Conservation (phyloP, 2,329 filamentous ascomycete genomes). For the Lecanicillium sp. region DNA sequence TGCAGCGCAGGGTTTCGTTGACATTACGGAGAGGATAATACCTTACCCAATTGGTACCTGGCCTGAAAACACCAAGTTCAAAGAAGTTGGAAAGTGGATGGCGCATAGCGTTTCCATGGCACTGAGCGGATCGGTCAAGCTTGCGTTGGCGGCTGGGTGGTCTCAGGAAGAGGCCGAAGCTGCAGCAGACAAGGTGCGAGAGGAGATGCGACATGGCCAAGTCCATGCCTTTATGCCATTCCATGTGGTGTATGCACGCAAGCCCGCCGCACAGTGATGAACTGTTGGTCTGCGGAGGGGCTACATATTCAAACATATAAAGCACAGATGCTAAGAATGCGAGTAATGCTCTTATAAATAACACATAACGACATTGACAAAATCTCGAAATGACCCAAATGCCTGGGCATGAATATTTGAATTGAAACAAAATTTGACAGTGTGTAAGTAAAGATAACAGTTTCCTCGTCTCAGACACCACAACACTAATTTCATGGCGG, state of each 20-base stretch:
- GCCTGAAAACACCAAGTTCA: constrained; percentile 32
- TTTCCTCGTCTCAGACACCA: too few species aligned
- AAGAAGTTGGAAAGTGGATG: constrained; percentile 21
- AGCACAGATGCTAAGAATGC: too few species aligned
- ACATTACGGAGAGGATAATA: constrained; percentile 22
- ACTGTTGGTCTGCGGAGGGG: too few species aligned
- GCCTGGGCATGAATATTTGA: too few species aligned
- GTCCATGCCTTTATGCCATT: not conserved
- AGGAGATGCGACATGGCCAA: not conserved
- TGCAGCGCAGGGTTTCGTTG: constrained; percentile 21
- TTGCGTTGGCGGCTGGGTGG: not conserved
- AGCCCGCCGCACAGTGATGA: too few species aligned
- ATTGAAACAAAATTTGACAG: too few species aligned
- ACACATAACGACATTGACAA: too few species aligned
- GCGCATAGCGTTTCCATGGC: not conserved
- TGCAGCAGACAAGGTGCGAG: not conserved
- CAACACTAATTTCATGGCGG: too few species aligned
- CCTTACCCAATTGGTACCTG: constrained; percentile 33
- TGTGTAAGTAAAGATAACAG: too few species aligned
- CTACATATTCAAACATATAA: too few species aligned
- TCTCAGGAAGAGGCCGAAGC: not conserved
- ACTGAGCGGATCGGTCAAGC: not conserved
- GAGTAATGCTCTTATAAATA: too few species aligned
- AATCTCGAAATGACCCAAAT: too few species aligned
- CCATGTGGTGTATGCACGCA: not conserved